Conservation (phyloP, 495 filamentous ascomycete species). For the Annulohypoxylon stygium region DNA sequence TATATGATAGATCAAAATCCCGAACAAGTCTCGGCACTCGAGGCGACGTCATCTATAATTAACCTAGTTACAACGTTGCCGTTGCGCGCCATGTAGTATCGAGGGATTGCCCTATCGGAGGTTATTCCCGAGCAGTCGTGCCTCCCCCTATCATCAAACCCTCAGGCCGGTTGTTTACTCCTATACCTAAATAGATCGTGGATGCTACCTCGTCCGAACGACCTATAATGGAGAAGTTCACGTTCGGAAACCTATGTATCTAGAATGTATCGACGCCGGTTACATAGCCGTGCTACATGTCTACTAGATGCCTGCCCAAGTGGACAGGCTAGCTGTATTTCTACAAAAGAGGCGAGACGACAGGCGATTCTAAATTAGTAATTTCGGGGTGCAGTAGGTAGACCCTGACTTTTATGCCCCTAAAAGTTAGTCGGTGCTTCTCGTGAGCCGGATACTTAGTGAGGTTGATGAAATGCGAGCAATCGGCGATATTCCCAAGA, state of each 20-base stretch:
- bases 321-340: neutral
- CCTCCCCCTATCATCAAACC: constrained; percentile 21
- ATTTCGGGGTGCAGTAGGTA: constrained; percentile 2
- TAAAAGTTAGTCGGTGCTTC: neutral
- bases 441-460: neutral
- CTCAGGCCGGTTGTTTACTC: neutral
- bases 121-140: neutral
- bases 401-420: neutral
- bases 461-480: neutral
- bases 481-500: constrained; percentile 2
- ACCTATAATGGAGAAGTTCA: neutral
- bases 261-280: constrained; percentile 3
- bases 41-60: neutral
- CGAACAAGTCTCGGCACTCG: neutral
- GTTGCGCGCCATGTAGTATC: constrained; percentile 34
- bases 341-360: constrained; percentile 6
- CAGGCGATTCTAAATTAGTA: neutral
- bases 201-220: neutral
- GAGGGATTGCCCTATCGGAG: constrained; percentile 4
- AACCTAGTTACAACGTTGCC: constrained; percentile 34
- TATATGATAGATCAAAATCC: constrained; percentile 18
- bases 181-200: neutral
- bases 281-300: neutral
- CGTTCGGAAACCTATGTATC: neutral
- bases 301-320: neutral